Evolutionary conservation across 192 early-diverging fungal genomes (phyloP), one percentile per base, ranked within the genome.

Genomic region (Thamnidium elegans): DNA sequence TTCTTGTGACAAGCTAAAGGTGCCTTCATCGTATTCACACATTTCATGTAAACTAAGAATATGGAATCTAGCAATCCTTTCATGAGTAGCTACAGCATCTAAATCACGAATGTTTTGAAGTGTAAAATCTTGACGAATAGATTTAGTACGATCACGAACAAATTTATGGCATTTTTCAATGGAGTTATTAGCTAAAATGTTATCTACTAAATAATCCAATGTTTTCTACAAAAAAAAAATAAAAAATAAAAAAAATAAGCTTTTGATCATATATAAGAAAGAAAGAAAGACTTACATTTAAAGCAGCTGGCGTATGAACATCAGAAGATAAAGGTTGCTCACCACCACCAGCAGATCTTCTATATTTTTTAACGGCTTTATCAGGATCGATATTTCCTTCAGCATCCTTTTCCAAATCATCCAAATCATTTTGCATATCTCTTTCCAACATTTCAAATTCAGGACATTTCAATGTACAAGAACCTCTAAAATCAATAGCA

Each of bases 401-500:
- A 23, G 68, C 61, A 31, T 73, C 51, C 56, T 79, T 88, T 71
- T 97, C 94, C 60, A 92, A 86, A 23, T 71, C 66, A 55, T 87
- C 85, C 36, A 97, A 62, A 45, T 74, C 81, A 59, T 91, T 86
- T 50, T 90, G 88, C 50, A 84, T 82, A 55, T 93, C 89, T 30
- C 95, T 81, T 61, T 95, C 93, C 51, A 90, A 79, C 14, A 90
- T 80, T 75, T 97, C 95, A 67, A 86, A 94, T 65, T 86, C 86
- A 0, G 95, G 91, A 73, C 94, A 94, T 93, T 95, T 97, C 26
- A 89, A 85, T 66, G 72, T 65, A 56, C 95, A 97, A 1, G 91
- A 90, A 10, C 91, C 94, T 15, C 86, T 72, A 54, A 97, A 84
- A 7, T 72, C 63, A 20, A 86, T 76, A 1, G 93, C 93, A 30